Conservation (phyloP, 179 eudicot species). For the Heliamphora pulchella region DNA sequence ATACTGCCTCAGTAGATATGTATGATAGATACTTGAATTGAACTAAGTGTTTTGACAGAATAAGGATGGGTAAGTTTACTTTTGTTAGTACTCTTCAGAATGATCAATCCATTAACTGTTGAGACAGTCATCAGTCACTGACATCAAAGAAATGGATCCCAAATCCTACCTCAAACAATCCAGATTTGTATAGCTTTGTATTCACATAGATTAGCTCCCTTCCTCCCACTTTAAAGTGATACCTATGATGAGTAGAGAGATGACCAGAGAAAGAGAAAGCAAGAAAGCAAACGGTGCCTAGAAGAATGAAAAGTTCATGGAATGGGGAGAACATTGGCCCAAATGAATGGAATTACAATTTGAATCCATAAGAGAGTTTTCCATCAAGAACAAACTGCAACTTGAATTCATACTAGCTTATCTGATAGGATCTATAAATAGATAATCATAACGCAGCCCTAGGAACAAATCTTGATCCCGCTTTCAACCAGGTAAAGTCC, state of each 20-base stretch:
- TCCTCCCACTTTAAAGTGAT: not conserved
- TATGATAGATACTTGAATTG: too few relatives aligned
- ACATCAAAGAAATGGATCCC: too few relatives aligned
- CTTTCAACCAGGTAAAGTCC: not conserved
- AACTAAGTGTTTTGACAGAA: too few relatives aligned
- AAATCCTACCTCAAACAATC: too few relatives aligned
- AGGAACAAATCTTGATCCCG: not conserved
- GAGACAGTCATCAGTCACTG: too few relatives aligned
- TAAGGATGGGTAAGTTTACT: too few relatives aligned
- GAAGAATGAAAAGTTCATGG: not conserved
- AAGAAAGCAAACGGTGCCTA: not conserved
- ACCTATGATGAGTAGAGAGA: not conserved
- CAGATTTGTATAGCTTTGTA: not conserved
- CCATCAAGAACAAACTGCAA: not conserved
- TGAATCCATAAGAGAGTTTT: conserved; percentile 1
- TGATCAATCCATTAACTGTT: too few relatives aligned
- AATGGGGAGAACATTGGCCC: not conserved
- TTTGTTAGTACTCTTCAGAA: too few relatives aligned
- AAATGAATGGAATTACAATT: not conserved
- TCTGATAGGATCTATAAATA: not conserved
- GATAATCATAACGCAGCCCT: not conserved
- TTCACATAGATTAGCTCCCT: not conserved
- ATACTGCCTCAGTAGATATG: too few relatives aligned
- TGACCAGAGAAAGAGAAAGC: not conserved
- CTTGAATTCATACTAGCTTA: not conserved